Base-by-base conservation (phyloP, 1,284 basidiomycete species). In the Ceratobasidium sp. region DNA sequence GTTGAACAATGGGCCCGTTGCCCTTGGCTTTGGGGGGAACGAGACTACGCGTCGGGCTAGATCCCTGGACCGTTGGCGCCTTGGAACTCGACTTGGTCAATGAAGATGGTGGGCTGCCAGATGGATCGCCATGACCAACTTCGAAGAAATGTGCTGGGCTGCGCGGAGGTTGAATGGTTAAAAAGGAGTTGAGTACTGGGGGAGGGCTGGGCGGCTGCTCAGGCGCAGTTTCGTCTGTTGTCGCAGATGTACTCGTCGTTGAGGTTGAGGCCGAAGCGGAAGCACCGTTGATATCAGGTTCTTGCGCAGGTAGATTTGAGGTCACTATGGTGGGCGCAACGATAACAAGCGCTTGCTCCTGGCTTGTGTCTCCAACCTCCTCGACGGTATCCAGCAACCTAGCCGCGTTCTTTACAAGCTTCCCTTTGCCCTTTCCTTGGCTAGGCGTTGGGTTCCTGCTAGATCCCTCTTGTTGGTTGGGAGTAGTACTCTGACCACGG, bases 41-140 rank as follows among this genome's bases (percentile, higher is more conserved):
- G 23, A 61, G 55, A 23, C 23, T 28, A 15, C 58, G 64, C n/a
- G 42, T 28, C 46, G 64, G 64, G 49, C 64, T 67, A 9, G 71
- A 56, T 26, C 68, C 68, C 39, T 28, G 68, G 46, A 42, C 44
- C 55, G 68, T 55, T 49, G 68, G 23, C 33, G 44, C 60, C 44
- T 26, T 51, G 39, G 71, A 64, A 28, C 60, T 64, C 23, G 71
- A 58, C 23, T 75, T 75, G 60, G 44, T 75, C 4, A 26, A 44
- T 28, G 71, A 75, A 26, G 71, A 55, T 39, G 71, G 71, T 26
- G 71, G 71, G 58, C 71, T 75, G n/a, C 44, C 58, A 40, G 56
- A 60, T 18, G 55, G 39, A 28, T 72, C 70, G 40, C 53, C 56
- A 26, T 39, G 71, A 26, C 56, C 40, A 3, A 55, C 42, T 2